phyloP scores from a whole-genome alignment of 2,329 filamentous ascomycete genomes.

The Beauveria pseudobassiana region DNA sequence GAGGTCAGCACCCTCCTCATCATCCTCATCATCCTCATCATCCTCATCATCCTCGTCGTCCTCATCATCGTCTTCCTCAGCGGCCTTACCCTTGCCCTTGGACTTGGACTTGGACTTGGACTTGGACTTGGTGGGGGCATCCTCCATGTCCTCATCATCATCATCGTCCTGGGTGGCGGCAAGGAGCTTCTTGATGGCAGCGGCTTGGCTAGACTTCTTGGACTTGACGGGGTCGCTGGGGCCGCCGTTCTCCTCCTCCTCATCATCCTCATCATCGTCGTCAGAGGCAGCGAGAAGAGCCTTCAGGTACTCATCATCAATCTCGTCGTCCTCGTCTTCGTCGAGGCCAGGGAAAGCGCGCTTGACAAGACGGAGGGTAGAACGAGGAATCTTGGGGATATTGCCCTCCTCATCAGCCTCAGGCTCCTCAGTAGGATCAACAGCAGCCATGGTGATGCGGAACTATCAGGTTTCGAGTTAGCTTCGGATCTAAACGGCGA shows the following conservation, averaged over 20 bases:
- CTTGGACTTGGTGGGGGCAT: slow-evolving; percentile 54
- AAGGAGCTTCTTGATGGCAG: slow-evolving; percentile 70
- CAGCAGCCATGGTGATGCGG: slow-evolving; percentile 96
- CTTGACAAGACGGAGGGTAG: slow-evolving; percentile 88
- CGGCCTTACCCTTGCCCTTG: slow-evolving; percentile 52
- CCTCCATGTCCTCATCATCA: slow-evolving; percentile 57
- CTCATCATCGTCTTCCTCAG: slow-evolving; percentile 51
- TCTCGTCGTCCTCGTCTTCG: slow-evolving; percentile 55
- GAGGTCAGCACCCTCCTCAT: slow-evolving; percentile 57
- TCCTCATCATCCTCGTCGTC: slow-evolving; percentile 42
- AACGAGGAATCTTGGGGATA: slow-evolving; percentile 57
- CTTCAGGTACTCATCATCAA: slow-evolving; percentile 59
- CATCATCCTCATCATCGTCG: slow-evolving; percentile 46
- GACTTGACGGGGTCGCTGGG: slow-evolving; percentile 87
- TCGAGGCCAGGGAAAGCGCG: slow-evolving; percentile 52
- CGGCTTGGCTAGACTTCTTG: slow-evolving; percentile 76
- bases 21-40: slow-evolving; percentile 40
- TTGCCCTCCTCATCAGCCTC: slow-evolving; percentile 58
- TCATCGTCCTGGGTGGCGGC: slow-evolving; percentile 54
- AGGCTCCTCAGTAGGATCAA: slow-evolving; percentile 77
- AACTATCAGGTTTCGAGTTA: slow-evolving; percentile 51
- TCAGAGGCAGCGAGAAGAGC: slow-evolving; percentile 46
- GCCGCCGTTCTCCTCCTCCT: slow-evolving; percentile 79
- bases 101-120: slow-evolving; percentile 48
- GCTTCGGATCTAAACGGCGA: slow-evolving; percentile 17